Evolutionary conservation across 2,329 filamentous ascomycete species (phyloP), one percentile per base, ranked within the genome.

Genomic region (Rhynchosporium graminicola): DNA sequence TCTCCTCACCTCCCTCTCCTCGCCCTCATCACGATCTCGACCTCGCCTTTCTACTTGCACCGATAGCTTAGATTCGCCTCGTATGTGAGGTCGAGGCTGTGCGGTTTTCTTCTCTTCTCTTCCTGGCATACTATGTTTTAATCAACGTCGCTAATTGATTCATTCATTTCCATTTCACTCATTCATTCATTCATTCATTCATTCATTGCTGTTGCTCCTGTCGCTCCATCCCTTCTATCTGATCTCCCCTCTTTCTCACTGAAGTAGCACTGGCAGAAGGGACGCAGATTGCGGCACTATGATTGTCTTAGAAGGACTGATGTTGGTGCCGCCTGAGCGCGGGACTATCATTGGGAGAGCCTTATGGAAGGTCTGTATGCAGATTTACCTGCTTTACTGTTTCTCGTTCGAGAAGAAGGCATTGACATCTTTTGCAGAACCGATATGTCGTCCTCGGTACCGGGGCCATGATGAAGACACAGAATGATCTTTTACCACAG

Each of bases 381-480:
- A 20, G n/a, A 47, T 2, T 20, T 26, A 40, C 26, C 3, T 38
- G 31, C 12, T 29, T 8, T 46, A 61, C 45, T 55, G 31, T 43
- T 8, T 60, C 15, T 55, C 56, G 28, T 56, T 13, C 29, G 29
- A 15, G 26, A 15, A 31, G 7, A 9, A 12, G 55, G 46, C 28
- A 31, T 64, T 66, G 42, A 66, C 60, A 33, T 57, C 60, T 47
- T 33, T 43, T 57, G 46, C 51, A 87, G 85, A 70, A 80, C 71
- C 84, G 86, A 74, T 87, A 84, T 73, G 80, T 88, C 54, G 78
- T 85, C 61, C 76, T 87, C 61, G 83, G 83, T 60, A 75, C 75
- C n/a, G 74, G 74, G 62, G 75, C 74, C 58, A 77, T 56, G 77
- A 52, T 74, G 74, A 65, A 77, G 73, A 66, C 74, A 73, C 65